Evolutionary conservation across 345 rosid species (phyloP).

Genomic region (Excoecaria agallocha): DNA sequence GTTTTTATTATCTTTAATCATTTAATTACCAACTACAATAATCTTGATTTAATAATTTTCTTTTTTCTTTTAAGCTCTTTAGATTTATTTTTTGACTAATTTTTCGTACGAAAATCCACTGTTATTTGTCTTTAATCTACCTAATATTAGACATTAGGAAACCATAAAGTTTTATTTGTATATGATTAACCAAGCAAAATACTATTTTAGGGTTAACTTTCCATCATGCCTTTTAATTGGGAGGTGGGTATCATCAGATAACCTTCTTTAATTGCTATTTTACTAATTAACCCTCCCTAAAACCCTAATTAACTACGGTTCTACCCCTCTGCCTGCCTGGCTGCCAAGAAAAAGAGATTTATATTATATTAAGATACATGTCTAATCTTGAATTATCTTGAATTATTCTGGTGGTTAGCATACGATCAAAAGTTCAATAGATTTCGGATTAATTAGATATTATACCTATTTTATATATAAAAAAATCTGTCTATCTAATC

Average conservation of each 20-base stretch:
- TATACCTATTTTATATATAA: too few relatives aligned
- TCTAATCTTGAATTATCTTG: too few relatives aligned
- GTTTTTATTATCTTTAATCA: slow-evolving; percentile 21
- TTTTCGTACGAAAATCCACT: slow-evolving; percentile 1
- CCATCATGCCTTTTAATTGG: neutral
- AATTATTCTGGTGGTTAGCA: too few relatives aligned
- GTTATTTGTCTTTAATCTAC: slow-evolving; percentile 9
- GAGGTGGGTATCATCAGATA: neutral
- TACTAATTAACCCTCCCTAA: neutral
- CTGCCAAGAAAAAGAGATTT: too few relatives aligned
- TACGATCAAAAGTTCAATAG: too few relatives aligned
- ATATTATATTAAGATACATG: too few relatives aligned
- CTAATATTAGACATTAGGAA: neutral
- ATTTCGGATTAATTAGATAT: too few relatives aligned
- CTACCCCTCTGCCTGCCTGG: neutral
- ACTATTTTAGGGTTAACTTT: slow-evolving; percentile 2
- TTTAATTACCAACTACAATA: slow-evolving; percentile 31
- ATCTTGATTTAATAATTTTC: slow-evolving; percentile 8
- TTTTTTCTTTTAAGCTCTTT: neutral
- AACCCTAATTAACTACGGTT: neutral
- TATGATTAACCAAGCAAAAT: neutral
- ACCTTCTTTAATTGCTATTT: neutral
- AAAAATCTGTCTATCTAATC: too few relatives aligned
- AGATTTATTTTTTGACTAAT: slow-evolving; percentile 28
- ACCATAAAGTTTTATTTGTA: neutral